Evolutionary conservation across 116 monocot genomes (phyloP), one percentile per base, ranked within the genome.

Genomic region (Dioscorea cayenensis): DNA sequence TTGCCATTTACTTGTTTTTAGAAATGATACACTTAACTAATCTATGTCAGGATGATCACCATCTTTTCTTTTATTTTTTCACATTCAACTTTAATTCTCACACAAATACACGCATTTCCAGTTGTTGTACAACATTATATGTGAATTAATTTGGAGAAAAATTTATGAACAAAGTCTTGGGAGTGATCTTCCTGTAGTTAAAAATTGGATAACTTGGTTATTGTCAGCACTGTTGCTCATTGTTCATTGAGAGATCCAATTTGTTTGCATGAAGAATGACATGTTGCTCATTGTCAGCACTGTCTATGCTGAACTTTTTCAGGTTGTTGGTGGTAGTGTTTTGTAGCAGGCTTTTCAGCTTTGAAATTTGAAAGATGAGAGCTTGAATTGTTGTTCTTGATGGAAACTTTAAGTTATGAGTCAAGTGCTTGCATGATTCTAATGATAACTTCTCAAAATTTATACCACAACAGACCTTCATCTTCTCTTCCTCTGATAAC

Each of bases 401-500:
- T 59, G 95, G 92, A 36, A 95, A 85, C 51, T 73, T 89, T 0
- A 84, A 49, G 69, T 92, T 96, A 35, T 80, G 76, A 7, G 90
- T 79, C 14, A 96, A 72, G 64, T 85, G 87, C 75, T 83, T 87
- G 85, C 95, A 92, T 68, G 84, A 76, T 51, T 90, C 90, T 5
- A 81, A 76, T 9, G 92, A 90, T 13, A 97, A 86, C 77, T 97
- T 97, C 78, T 86, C 86, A 25, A 79, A 86, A 73, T 79, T 86
- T 60, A 92, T 79, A 18, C 74, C 77, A 27, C 77, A 68, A 60
- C 92, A 92, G 27, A 97, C 88, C 82, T 81, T 88, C 84, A 75
- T 81, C 82, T 86, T 92, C 73, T 97, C 87, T 75, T 90, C 92
- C 72, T 92, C 96, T 0, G 86, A 77, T 58, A 97, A 70, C 25